phyloP scores from a whole-genome alignment of 2,329 filamentous ascomycete species.

The Setomelanomma holmii region DNA sequence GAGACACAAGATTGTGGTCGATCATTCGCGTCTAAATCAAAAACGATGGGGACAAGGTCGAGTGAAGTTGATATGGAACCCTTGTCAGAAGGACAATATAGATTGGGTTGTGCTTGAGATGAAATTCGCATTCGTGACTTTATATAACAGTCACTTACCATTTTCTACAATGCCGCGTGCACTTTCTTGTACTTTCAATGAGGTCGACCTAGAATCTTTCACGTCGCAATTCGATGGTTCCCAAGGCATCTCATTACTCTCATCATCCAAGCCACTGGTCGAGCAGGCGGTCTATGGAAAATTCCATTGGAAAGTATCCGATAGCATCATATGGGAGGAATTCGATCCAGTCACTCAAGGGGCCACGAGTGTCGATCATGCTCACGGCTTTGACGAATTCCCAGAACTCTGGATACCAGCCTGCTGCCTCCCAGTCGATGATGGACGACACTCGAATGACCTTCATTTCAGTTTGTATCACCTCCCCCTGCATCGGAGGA shows the following conservation, averaged over 20 bases:
- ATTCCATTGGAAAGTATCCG: too few relatives aligned
- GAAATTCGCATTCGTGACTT: neutral
- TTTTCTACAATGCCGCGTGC: neutral
- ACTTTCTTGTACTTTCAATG: neutral
- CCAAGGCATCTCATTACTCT: neutral
- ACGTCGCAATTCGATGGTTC: neutral
- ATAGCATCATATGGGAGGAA: too few relatives aligned
- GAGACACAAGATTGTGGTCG: neutral
- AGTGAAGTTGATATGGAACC: neutral
- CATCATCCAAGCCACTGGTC: neutral
- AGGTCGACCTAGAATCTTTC: neutral
- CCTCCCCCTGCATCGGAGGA: too few relatives aligned
- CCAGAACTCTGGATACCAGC: too few relatives aligned
- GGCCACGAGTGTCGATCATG: too few relatives aligned
- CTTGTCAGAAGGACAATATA: neutral
- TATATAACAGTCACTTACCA: neutral
- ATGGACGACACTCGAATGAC: too few relatives aligned
- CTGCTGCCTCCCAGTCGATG: too few relatives aligned
- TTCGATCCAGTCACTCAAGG: too few relatives aligned
- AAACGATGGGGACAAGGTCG: neutral
- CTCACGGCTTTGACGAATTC: too few relatives aligned
- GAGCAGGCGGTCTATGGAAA: neutral
- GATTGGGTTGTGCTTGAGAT: neutral
- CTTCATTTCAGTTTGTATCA: too few relatives aligned
- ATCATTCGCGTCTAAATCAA: neutral